Base-by-base conservation (phyloP, 2,329 filamentous ascomycete species). In the Dryadomyces quercivorus region DNA sequence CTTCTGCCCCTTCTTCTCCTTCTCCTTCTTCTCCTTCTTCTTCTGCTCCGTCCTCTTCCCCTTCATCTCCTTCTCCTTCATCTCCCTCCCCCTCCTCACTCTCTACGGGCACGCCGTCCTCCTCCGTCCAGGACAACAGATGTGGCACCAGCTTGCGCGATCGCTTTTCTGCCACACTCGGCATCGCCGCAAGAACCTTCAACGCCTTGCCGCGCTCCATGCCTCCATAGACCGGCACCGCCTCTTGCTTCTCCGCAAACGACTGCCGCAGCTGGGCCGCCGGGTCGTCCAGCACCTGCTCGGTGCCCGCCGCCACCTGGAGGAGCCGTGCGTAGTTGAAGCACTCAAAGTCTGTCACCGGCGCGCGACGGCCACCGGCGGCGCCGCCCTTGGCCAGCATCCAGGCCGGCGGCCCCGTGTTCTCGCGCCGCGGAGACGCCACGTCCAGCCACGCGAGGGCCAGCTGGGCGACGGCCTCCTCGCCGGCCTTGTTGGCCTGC, bases 111-210 rank as follows among this genome's bases (percentile, higher is more conserved):
- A 3, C 18, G 3, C 15, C 55, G 10, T 74, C 72, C 15, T 77
- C 75, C 7, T 72, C 72, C n/a, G 82, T 82, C 88, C 92, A 95
- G 18, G 82, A 80, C 7, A 98, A 73, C 42, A 98, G 85, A 58
- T 92, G 78, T 1, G 94, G 93, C 1, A 97, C 86, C 22, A 98
- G 74, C 59, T 83, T 78, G 38, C 91, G 85, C 9, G 92, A 96
- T 38, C 84, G 80, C 66, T 86, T 95, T 69, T 98, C 93, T 0
- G 89, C 91, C 49, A 95, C 71, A 12, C 77, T 74, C 12, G 93
- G 89, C 31, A 88, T 75, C 10, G 81, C 81, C 58, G 80, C 78
- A 45, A 98, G 73, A 1, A 95, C 81, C 61, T 85, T 85, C 45
- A 98, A 75, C 1, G 90, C 89, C 64, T 94, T 88, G 44, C 80